Percentiles rank a stretch among this genome's conserved stretches.
Evolutionary conservation across 2,329 filamentous ascomycete genomes (phyloP).

Genomic region (Bisporella sp.): DNA sequence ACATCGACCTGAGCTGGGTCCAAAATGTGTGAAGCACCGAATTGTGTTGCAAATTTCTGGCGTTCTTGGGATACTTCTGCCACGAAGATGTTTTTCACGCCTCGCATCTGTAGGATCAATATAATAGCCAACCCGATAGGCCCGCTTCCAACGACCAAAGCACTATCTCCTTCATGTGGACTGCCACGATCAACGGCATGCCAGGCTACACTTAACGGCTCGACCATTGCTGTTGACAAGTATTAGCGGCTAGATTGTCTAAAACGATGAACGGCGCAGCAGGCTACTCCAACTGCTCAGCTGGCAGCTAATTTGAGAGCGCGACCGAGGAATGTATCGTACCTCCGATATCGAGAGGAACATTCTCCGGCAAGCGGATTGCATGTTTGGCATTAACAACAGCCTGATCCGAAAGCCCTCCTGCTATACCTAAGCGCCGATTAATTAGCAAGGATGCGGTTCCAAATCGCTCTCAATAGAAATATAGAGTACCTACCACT

Average conservation of each 20-base stretch:
- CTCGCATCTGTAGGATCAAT: constrained; percentile 36
- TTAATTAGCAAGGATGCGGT: too few species aligned
- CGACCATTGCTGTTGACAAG: constrained; percentile 35
- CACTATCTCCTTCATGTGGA: constrained; percentile 38
- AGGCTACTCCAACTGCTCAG: not conserved
- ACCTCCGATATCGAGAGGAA: not conserved
- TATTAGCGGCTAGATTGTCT: not conserved
- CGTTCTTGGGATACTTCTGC: constrained; percentile 41
- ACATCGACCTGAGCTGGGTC: constrained; percentile 43
- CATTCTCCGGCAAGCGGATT: not conserved
- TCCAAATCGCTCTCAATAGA: too few species aligned
- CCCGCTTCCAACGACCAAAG: constrained; percentile 43
- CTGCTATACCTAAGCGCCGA: not conserved
- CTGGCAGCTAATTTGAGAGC: not conserved
- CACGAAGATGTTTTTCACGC: constrained; percentile 43
- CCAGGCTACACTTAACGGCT: constrained; percentile 48
- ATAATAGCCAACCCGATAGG: constrained; percentile 46
- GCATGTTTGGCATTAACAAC: not conserved
- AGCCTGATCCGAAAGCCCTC: not conserved
- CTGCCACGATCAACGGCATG: constrained; percentile 45
- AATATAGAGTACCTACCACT: constrained; percentile 15
- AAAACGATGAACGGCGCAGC: not conserved
- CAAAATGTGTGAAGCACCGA: constrained; percentile 44
- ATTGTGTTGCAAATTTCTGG: constrained; percentile 40
- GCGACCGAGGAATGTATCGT: not conserved